Percentiles rank a stretch among this genome's conserved stretches.
Evolutionary conservation across 148 eudicot genomes (phyloP).

Genomic region (Rhododendron williamsianum): DNA sequence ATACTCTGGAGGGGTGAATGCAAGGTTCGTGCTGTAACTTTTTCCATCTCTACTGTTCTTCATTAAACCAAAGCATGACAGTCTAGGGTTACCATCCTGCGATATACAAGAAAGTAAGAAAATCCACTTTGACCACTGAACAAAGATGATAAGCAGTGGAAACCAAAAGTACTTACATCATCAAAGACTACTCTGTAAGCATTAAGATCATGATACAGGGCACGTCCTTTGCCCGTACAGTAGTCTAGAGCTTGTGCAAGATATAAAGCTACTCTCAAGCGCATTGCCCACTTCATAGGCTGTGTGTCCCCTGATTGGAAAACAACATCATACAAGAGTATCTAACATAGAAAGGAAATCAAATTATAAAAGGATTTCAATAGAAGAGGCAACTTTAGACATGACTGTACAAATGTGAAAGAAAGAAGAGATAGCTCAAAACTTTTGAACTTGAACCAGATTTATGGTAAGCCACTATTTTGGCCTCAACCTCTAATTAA

Average conservation of each 20-base stretch:
- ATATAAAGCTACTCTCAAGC: slow-evolving; percentile 85
- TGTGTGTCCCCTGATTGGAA: slow-evolving; percentile 67
- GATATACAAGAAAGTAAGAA: slow-evolving; percentile 2
- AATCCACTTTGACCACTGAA: not conserved
- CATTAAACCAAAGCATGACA: slow-evolving; percentile 97
- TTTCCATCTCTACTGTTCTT: slow-evolving; percentile 97
- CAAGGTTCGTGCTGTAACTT: slow-evolving; percentile 95
- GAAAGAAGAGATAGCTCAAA: not conserved
- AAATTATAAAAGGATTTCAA: not conserved
- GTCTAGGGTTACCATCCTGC: slow-evolving; percentile 84
- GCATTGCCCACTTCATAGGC: slow-evolving; percentile 97
- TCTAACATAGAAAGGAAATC: not conserved
- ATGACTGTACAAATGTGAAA: not conserved
- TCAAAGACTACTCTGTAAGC: slow-evolving; percentile 93
- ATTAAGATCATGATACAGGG: slow-evolving; percentile 93
- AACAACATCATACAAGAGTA: not conserved
- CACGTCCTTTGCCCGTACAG: slow-evolving; percentile 83
- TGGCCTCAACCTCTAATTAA: not conserved
- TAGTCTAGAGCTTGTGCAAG: slow-evolving; percentile 93
- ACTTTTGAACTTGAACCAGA: not conserved
- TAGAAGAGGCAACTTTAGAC: slow-evolving; percentile 2
- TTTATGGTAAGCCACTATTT: not conserved
- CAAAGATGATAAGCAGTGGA: not conserved
- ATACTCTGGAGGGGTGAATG: slow-evolving; percentile 97
- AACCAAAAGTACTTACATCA: slow-evolving; percentile 45